phyloP scores from a whole-genome alignment of 1,139 yeast genomes.

The Sugiyamaella grinbergsii region DNA sequence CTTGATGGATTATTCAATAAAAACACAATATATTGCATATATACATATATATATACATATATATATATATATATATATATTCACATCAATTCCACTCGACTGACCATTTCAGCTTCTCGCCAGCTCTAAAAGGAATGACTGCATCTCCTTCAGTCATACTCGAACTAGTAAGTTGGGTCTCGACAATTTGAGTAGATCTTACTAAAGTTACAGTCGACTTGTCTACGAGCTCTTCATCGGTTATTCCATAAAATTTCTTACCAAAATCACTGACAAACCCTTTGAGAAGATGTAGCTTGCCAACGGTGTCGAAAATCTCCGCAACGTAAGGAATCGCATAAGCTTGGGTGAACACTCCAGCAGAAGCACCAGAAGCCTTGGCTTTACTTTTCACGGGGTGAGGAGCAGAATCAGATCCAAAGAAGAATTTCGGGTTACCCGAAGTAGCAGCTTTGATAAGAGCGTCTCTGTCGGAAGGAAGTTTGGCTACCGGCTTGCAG shows the following conservation, averaged over 20 bases:
- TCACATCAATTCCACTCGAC: slow-evolving; percentile 59
- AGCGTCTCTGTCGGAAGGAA: slow-evolving; percentile 81
- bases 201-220: slow-evolving; percentile 41
- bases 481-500: slow-evolving; percentile 97
- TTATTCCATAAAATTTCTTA: slow-evolving; percentile 62
- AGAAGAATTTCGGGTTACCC: slow-evolving; percentile 90
- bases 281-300: slow-evolving; percentile 64
- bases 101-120: slow-evolving; percentile 72
- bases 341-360: slow-evolving; percentile 94
- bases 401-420: slow-evolving; percentile 98
- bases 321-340: slow-evolving; percentile 83
- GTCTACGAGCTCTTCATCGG: slow-evolving; percentile 41
- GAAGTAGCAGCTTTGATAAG: slow-evolving; percentile 85
- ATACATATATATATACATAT: neutral
- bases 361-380: slow-evolving; percentile 83
- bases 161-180: slow-evolving; percentile 51
- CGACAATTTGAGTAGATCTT: slow-evolving; percentile 53
- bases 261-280: slow-evolving; percentile 80
- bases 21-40: no score
- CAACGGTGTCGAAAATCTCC: slow-evolving; percentile 71
- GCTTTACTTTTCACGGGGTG: slow-evolving; percentile 82
- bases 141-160: slow-evolving; percentile 47
- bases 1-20: neutral
- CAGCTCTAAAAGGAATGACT: slow-evolving; percentile 91
- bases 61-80: neutral